A percentile compares a stretch with the other conserved stretches of the same genome.
Conservation (phyloP, 176 grass and related monocot species). For the Raddia distichophylla region DNA sequence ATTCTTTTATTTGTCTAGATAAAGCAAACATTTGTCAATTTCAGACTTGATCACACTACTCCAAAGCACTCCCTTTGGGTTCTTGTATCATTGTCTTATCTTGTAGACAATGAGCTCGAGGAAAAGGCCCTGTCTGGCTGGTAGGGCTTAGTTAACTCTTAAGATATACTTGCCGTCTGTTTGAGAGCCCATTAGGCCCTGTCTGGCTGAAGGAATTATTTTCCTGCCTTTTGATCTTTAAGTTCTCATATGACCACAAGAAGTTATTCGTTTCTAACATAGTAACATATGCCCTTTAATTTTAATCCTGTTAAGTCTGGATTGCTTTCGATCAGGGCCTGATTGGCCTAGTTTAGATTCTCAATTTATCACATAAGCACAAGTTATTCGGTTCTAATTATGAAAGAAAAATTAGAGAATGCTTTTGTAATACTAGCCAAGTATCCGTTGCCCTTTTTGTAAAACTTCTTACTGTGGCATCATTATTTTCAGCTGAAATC, state of each 20-base stretch:
- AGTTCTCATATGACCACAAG: neutral
- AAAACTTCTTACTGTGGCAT: no score
- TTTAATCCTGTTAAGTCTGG: neutral
- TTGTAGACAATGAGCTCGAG: constrained; percentile 14
- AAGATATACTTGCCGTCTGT: neutral
- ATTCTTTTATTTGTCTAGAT: neutral
- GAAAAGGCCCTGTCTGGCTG: neutral
- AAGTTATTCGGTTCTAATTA: neutral
- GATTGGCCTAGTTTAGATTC: neutral
- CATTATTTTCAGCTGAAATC: no score
- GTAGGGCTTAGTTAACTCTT: neutral
- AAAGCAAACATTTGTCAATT: neutral
- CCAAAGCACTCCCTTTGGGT: neutral
- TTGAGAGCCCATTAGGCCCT: neutral
- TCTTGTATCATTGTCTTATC: no score
- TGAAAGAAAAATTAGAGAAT: neutral
- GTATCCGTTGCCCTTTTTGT: no score
- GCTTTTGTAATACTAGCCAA: neutral
- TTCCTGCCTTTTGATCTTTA: neutral
- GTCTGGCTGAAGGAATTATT: neutral
- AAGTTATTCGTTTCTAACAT: neutral
- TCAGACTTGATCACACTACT: neutral
- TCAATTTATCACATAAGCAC: neutral
- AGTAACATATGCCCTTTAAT: neutral
- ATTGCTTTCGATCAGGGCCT: neutral